Conservation (phyloP, 2,329 filamentous ascomycete genomes). For the Apiospora pterosperma region DNA sequence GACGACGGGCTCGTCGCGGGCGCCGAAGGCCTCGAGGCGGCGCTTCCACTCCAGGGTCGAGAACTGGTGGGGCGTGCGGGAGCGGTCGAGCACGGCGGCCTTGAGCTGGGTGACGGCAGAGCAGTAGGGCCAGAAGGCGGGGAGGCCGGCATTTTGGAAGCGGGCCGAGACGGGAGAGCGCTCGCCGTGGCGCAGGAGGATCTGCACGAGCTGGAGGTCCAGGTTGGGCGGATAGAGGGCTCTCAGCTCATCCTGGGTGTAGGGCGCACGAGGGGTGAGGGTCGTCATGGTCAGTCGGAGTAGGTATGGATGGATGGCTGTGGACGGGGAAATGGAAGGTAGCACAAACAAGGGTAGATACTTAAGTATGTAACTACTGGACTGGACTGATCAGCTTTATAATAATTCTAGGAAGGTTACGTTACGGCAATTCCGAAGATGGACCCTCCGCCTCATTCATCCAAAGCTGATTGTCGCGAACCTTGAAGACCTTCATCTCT, state of each 20-base stretch:
- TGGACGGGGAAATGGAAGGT: neutral
- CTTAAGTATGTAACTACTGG: too few species aligned
- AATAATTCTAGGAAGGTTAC: too few species aligned
- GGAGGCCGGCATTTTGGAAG: conserved; percentile 74
- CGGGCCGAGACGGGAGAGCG: conserved; percentile 84
- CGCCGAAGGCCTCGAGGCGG: conserved; percentile 78
- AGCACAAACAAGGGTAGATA: neutral
- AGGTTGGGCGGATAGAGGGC: conserved; percentile 77
- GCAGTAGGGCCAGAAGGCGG: conserved; percentile 86
- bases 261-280: conserved; percentile 69
- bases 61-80: conserved; percentile 28
- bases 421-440: neutral
- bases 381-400: too few species aligned
- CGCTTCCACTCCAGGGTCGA: conserved; percentile 59
- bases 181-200: conserved; percentile 76
- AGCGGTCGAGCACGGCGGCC: conserved; percentile 43
- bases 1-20: conserved; percentile 65
- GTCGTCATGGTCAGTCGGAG: conserved; percentile 63
- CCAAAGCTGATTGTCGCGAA: too few species aligned
- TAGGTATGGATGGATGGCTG: neutral
- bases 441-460: neutral
- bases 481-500: too few species aligned
- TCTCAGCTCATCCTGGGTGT: conserved; percentile 75
- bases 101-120: conserved; percentile 68
- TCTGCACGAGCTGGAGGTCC: conserved; percentile 84